Conservation (phyloP, 345 rosid species). For the Atalantia buxifolia region DNA sequence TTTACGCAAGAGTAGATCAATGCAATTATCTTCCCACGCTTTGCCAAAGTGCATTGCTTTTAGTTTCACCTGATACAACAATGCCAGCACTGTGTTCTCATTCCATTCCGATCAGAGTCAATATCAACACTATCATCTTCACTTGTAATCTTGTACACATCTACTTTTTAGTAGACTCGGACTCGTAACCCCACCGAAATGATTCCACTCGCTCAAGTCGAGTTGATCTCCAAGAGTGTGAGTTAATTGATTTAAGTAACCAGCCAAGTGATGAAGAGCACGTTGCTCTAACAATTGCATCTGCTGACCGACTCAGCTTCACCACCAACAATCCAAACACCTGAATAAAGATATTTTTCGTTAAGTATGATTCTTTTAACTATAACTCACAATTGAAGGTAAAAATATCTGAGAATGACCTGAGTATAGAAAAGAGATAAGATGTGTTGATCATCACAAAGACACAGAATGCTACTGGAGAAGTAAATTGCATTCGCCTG, state of each 20-base stretch:
- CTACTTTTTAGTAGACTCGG: slow-evolving; percentile 22
- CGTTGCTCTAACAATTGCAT: slow-evolving; percentile 78
- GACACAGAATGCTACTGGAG: slow-evolving; percentile 72
- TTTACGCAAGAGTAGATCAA: background rate
- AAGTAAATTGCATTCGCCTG: slow-evolving; percentile 94
- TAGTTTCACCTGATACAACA: background rate
- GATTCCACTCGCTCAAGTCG: slow-evolving; percentile 58
- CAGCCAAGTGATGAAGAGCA: slow-evolving; percentile 73
- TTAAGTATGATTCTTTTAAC: background rate
- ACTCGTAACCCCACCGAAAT: slow-evolving; percentile 33
- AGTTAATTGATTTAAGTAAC: slow-evolving; percentile 63
- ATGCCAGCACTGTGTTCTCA: background rate
- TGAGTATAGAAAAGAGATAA: slow-evolving; percentile 65
- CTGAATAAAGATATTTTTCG: slow-evolving; percentile 24
- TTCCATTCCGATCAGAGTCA: background rate
- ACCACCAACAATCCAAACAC: slow-evolving; percentile 75
- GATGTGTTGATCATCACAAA: slow-evolving; percentile 76
- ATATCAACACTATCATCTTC: background rate
- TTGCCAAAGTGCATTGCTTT: background rate
- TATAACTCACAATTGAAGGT: background rate
- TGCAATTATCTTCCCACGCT: background rate
- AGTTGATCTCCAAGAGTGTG: slow-evolving; percentile 55
- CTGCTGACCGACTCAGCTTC: slow-evolving; percentile 73
- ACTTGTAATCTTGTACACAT: background rate
- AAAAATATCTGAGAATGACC: slow-evolving; percentile 36